Evolutionary conservation across 2,329 filamentous ascomycete species (phyloP).

Genomic region (Tolypocladium nubicola): DNA sequence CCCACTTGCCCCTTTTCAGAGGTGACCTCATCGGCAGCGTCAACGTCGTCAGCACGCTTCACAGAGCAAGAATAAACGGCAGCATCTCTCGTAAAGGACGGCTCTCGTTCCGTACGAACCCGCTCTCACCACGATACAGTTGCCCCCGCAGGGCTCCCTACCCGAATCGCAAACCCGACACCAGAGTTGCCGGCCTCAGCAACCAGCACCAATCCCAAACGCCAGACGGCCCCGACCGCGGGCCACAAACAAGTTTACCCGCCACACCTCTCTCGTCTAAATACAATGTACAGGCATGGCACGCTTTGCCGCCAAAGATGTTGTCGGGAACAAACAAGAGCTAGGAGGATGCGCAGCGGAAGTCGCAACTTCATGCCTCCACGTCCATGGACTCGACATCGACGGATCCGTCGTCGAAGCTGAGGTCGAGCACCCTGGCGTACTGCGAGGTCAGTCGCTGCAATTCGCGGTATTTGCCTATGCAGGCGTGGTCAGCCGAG

Average conservation of each 20-base stretch:
- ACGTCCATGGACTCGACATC: constrained; percentile 34
- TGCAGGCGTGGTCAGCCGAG: constrained; percentile 11
- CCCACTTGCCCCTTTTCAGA: not conserved
- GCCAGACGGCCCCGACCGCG: not conserved
- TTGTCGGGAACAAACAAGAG: not conserved
- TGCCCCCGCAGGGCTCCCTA: not conserved
- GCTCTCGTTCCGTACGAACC: not conserved
- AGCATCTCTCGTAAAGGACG: too few species aligned
- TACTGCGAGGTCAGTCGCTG: constrained; percentile 94
- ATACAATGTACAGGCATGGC: not conserved
- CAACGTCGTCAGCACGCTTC: too few species aligned
- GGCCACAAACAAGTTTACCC: not conserved
- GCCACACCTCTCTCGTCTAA: not conserved
- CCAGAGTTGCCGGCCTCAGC: not conserved
- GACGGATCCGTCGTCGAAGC: constrained; percentile 32
- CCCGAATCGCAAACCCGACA: not conserved
- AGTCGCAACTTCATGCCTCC: constrained; percentile 11
- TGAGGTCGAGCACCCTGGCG: constrained; percentile 66
- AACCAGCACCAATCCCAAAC: not conserved
- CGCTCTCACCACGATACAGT: constrained; percentile 6
- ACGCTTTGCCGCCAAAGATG: not conserved
- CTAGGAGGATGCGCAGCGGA: not conserved
- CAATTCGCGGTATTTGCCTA: constrained; percentile 90
- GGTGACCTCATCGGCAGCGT: not conserved
- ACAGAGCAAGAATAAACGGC: not conserved